A percentile compares a stretch with the other conserved stretches of the same genome.
Evolutionary conservation across 2,329 filamentous ascomycete genomes (phyloP).

Genomic region (Ophiostoma sp.): DNA sequence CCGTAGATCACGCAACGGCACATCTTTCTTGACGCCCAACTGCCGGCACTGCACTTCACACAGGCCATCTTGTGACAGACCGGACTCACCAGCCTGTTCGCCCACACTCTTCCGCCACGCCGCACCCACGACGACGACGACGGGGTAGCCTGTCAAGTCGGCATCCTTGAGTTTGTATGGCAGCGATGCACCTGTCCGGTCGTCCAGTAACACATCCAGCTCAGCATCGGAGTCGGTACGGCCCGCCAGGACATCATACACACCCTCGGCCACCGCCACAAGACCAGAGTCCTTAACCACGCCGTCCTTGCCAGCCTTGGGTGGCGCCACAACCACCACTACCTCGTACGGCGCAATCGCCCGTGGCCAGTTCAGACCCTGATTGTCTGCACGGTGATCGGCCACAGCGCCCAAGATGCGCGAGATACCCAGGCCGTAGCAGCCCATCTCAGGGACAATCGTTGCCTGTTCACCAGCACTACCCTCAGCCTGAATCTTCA

Average conservation of each 20-base stretch:
- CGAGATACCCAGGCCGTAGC: slow-evolving; percentile 91
- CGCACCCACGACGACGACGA: slow-evolving; percentile 77
- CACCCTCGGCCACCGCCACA: slow-evolving; percentile 50
- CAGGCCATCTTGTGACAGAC: slow-evolving; percentile 39
- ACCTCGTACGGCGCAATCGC: slow-evolving; percentile 83
- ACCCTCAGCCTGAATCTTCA: slow-evolving; percentile 46
- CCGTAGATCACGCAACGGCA: slow-evolving; percentile 53
- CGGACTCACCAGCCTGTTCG: slow-evolving; percentile 40
- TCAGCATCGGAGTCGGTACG: not conserved
- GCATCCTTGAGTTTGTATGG: slow-evolving; percentile 90
- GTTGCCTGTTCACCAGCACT: slow-evolving; percentile 34
- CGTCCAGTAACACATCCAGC: slow-evolving; percentile 72
- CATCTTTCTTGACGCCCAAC: slow-evolving; percentile 61
- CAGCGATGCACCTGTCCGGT: slow-evolving; percentile 65
- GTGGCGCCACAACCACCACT: slow-evolving; percentile 57
- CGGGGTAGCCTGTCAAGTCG: slow-evolving; percentile 83
- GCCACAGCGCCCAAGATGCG: slow-evolving; percentile 86
- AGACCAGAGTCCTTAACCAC: slow-evolving; percentile 28
- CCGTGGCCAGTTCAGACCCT: slow-evolving; percentile 84
- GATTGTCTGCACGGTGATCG: slow-evolving; percentile 68
- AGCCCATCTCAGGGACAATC: slow-evolving; percentile 74
- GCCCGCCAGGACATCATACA: slow-evolving; percentile 63
- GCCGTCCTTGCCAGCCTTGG: not conserved
- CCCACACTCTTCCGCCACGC: slow-evolving; percentile 63
- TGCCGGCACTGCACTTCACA: slow-evolving; percentile 79